These are phyloP conservation scores for Obelidium mucronatum DNA, from an alignment of 192 early-diverging fungal species.

Conservation along the genomic window DNA sequence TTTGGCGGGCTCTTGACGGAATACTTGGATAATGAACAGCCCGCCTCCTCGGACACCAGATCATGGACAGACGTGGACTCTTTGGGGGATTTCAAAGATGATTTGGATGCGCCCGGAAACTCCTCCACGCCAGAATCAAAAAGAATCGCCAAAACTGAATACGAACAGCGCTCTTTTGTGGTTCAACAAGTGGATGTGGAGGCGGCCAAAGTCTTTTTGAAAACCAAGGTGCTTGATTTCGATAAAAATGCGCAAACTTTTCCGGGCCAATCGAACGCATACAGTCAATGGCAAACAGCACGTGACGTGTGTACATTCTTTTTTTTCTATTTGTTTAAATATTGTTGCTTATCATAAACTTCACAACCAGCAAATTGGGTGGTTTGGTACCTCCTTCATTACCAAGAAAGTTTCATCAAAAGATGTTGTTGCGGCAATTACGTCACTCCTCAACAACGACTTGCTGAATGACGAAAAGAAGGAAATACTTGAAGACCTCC, in stretches of 20 bases:
- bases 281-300: background rate
- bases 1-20: background rate
- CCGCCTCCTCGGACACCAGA: background rate
- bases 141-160: background rate
- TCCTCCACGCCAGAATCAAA: background rate
- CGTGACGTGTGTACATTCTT: background rate
- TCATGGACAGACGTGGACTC: background rate
- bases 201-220: background rate
- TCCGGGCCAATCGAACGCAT: background rate
- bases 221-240: background rate
- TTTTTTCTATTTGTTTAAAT: background rate
- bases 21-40: background rate
- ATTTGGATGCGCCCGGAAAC: background rate
- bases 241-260: too few relatives aligned
- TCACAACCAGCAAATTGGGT: background rate
- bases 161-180: background rate
- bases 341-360: background rate
- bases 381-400: background rate
- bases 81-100: too few relatives aligned
- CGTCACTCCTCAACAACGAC: conserved; percentile 3
- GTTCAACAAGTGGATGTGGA: background rate
- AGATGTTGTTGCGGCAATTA: background rate
- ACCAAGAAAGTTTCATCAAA: background rate
- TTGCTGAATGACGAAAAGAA: background rate
- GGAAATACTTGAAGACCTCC: background rate